Base-by-base conservation (phyloP, 306 rosid species). In the Vicia villosa region DNA sequence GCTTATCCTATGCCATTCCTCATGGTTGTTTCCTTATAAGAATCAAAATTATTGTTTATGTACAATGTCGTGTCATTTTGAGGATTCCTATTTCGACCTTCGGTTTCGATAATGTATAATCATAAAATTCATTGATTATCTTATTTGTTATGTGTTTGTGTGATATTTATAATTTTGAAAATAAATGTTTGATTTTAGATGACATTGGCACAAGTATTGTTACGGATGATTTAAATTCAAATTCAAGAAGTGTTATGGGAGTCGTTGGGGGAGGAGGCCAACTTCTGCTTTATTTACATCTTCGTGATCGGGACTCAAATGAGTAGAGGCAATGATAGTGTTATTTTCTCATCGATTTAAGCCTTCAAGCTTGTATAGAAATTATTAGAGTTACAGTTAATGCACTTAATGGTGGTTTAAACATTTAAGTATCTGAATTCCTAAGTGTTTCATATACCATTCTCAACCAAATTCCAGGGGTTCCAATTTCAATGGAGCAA, bases 171-270 rank as follows among this genome's bases (percentile, higher is more conserved):
- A 28, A 45, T 12, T 21, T 51, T 76, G 32, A 9, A 36, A 66
- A 17, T 36, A 60, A 16, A 9, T 16, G 24, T 47, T 16, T 70
- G 61, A 70, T 36, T 6, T 43, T 64, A 91, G 97, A 80, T 74
- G 83, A 79, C 78, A 63, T 59, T 63, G 84, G 77, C 36, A 72
- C 90, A 7, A 86, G 92, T 74, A 79, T 86, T 74, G 86, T 87
- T 37, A 86, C 87, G 3, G 97, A 91, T 74, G 82, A 74, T 70
- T 83, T 77, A 5, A 82, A 74, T 77, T 83, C 80, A 7, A 82
- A 74, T 77, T 83, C 79, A 5, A 68, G 67, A 69, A 85, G 92
- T 45, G 87, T 79, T 10, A 77, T 88, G 38, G 97, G 92, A 40
- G 81, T 88, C 17, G 92, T 89, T 5, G 68, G 83, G 46, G 77